Base-by-base conservation (phyloP, 2,329 filamentous ascomycete genomes). In the Rutstroemia sp. region DNA sequence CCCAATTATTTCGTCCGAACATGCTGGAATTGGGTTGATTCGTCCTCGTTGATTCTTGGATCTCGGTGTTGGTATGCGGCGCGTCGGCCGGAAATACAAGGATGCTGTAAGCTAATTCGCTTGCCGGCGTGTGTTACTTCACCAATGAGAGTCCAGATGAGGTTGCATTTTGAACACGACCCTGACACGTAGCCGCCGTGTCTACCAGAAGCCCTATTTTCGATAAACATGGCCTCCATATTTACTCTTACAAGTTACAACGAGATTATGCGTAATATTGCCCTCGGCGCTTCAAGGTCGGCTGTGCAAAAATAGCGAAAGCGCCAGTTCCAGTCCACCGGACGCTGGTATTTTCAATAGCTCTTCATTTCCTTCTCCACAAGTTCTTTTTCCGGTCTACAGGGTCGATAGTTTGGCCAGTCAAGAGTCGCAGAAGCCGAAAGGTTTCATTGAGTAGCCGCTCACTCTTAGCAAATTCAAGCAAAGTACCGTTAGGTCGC, bases 151-250 rank as follows among this genome's bases (percentile, higher is more conserved):
- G 50, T 56, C 19, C 16, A 9, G 46, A 25, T 5, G 57, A 65
- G 56, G 47, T 10, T 45, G 39, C 8, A 37, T 47, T 17, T 58
- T 59, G 59, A 57, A 67, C 64, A 65, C 65, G 66, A 67, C 54
- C 57, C 56, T 63, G 56, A 64, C 64, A 64, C 65, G 65, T 59
- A 65, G 54, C 61, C 64, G 60, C 60, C 64, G 51, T 50, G 37
- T 38, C 46, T 37, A 51, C 34, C 17, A 21, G 39, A 44, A 50
- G 19, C 21, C n/a, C n/a, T 30, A 38, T 49, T 41, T 17, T 41
- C 23, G 16, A 17, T 42, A 23, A 49, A 19, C 44, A 37, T 27
- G 51, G 19, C 21, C 10, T 21, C 39, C 38, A 41, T 48, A 14
- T 54, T 48, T 41, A 25, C 42, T 16, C n/a, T 47, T 25, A 25